Conservation (phyloP, 345 rosid genomes). For the Boechera retrofracta region DNA sequence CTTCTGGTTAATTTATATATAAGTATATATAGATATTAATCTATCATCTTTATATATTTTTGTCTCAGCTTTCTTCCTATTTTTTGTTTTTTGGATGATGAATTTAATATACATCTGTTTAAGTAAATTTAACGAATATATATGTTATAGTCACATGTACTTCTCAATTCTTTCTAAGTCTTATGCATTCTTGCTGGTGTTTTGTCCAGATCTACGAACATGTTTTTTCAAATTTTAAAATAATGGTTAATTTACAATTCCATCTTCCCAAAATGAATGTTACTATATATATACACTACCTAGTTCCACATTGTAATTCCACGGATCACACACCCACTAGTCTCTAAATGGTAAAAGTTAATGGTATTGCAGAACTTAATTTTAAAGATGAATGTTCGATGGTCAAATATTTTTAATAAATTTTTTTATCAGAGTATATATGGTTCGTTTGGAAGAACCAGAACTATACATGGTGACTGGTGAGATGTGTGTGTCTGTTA, state of each 20-base stretch:
- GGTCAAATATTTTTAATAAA: too few species aligned
- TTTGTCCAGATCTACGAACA: constrained; percentile 11
- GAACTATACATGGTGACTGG: background rate
- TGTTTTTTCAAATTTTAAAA: background rate
- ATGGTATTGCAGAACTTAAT: background rate
- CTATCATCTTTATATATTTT: background rate
- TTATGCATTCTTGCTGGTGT: background rate
- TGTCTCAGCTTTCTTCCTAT: background rate
- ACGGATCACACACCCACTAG: too few species aligned
- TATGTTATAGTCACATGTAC: background rate
- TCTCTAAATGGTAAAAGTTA: background rate
- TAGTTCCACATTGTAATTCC: too few species aligned
- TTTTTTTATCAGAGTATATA: background rate
- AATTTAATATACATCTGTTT: background rate
- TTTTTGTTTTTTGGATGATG: background rate
- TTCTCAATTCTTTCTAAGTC: background rate
- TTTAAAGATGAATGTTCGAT: background rate
- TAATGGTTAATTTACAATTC: background rate
- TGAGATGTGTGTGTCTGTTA: background rate
- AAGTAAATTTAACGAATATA: background rate
- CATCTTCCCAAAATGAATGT: background rate
- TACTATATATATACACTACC: too few species aligned
- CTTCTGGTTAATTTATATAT: background rate
- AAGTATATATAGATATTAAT: background rate
- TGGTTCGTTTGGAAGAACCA: background rate